Conservation (phyloP, 176 grass and related monocot species). For the Musa schizocarpa region DNA sequence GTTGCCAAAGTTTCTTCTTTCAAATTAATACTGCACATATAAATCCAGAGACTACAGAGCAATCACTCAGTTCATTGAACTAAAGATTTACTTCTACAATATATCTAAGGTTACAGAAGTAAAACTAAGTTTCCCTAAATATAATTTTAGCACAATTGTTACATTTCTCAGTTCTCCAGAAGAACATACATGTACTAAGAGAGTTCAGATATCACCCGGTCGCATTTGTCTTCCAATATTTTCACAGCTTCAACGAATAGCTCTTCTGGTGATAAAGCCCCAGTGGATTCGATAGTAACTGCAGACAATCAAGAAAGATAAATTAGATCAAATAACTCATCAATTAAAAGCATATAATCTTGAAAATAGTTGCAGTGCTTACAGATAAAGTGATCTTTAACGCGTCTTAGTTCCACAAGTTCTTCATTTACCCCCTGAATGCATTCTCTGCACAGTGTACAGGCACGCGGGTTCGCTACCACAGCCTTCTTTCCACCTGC, state of each 20-base stretch:
- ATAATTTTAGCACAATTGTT: background rate
- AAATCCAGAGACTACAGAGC: too few relatives aligned
- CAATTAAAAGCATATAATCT: too few relatives aligned
- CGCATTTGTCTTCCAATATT: conserved; percentile 71
- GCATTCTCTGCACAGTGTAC: conserved; percentile 87
- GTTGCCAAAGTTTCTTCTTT: too few relatives aligned
- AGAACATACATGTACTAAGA: conserved; percentile 28
- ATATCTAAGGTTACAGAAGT: too few relatives aligned
- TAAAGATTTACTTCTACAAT: too few relatives aligned
- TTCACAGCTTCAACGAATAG: conserved; percentile 74
- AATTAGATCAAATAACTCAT: too few relatives aligned
- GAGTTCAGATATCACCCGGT: conserved; percentile 64
- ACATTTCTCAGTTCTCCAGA: background rate
- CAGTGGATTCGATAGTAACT: conserved; percentile 71
- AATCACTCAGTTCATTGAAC: too few relatives aligned
- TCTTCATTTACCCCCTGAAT: conserved; percentile 25
- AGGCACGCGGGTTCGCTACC: conserved; percentile 54
- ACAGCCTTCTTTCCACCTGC: conserved; percentile 50
- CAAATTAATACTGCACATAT: too few relatives aligned
- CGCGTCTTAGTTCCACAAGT: conserved; percentile 44
- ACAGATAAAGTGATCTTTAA: conserved; percentile 97
- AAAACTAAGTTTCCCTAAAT: too few relatives aligned
- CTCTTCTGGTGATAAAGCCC: conserved; percentile 51
- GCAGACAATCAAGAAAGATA: conserved; percentile 7
- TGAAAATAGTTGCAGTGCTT: conserved; percentile 14